Conservation (phyloP, 2,329 filamentous ascomycete species). For the Sporothrix luriei region DNA sequence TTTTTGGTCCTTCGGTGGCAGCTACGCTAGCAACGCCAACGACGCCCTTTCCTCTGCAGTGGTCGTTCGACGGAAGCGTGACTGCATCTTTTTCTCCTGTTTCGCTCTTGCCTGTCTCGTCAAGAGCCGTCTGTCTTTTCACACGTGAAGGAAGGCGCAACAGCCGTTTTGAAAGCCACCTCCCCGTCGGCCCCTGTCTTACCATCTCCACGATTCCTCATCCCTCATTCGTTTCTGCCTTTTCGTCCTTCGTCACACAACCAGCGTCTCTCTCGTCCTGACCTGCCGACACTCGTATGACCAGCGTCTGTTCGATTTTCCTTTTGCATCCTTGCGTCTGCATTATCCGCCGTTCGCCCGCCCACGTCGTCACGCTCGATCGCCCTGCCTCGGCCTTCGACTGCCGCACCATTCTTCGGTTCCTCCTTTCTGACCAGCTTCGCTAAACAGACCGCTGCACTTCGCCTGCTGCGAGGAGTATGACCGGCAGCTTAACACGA, state of each 20-base stretch:
- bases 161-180: neutral
- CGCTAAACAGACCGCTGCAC: neutral
- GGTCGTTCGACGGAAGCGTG: conserved; percentile 20
- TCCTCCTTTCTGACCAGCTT: conserved; percentile 8
- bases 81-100: neutral
- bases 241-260: neutral
- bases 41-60: neutral
- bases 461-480: neutral
- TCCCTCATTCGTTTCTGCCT: conserved; percentile 6
- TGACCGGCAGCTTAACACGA: neutral
- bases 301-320: neutral
- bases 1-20: neutral
- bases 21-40: too few species aligned
- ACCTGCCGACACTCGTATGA: too few species aligned
- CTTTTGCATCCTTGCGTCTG: neutral
- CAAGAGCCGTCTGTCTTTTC: neutral
- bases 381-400: neutral
- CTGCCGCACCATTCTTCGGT: neutral
- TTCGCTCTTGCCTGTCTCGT: neutral
- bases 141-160: conserved; percentile 17
- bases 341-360: neutral
- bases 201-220: neutral
- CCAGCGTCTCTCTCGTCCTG: neutral
- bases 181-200: neutral
- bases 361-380: neutral